These are phyloP conservation scores for Hemerocallis citrina DNA, from an alignment of 106 monocot species.

Conservation along the genomic window DNA sequence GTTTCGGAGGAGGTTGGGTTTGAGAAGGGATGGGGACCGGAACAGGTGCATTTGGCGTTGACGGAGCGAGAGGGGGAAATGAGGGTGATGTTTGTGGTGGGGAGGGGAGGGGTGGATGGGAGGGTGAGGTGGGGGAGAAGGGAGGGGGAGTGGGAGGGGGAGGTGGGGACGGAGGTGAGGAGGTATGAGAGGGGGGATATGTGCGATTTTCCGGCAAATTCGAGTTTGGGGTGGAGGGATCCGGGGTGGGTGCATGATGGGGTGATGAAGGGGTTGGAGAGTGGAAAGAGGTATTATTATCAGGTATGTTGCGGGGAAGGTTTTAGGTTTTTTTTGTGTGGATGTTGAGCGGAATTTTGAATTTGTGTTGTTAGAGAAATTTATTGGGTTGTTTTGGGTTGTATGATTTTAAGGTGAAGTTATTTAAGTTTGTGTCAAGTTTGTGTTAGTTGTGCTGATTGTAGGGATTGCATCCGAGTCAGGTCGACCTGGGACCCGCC, in stretches of 20 bases:
- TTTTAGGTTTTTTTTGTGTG: too few species aligned
- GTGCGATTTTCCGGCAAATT: constrained; percentile 86
- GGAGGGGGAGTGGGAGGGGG: constrained; percentile 25
- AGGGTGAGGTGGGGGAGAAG: constrained; percentile 55
- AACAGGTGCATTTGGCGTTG: constrained; percentile 76
- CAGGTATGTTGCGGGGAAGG: too few species aligned
- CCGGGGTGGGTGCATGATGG: constrained; percentile 87
- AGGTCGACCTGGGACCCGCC: too few species aligned
- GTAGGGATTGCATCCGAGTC: too few species aligned
- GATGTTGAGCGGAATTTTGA: too few species aligned
- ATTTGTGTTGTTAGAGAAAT: too few species aligned
- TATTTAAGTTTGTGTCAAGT: too few species aligned
- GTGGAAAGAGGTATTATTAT: constrained; percentile 73
- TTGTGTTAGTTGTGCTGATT: too few species aligned
- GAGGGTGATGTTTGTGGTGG: constrained; percentile 77
- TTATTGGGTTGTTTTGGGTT: too few species aligned
- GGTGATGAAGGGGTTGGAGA: constrained; percentile 66
- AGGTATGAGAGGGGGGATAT: constrained; percentile 67
- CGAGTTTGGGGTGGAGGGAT: constrained; percentile 84
- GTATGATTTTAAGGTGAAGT: too few species aligned
- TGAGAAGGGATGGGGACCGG: constrained; percentile 19
- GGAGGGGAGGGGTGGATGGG: constrained; percentile 29
- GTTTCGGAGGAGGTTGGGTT: constrained; percentile 48
- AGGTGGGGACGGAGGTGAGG: constrained; percentile 35
- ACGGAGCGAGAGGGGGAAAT: constrained; percentile 72